Evolutionary conservation across 129 eudicot genomes (phyloP), one percentile per base, ranked within the genome.

Genomic region (Flaveria sonorensis): DNA sequence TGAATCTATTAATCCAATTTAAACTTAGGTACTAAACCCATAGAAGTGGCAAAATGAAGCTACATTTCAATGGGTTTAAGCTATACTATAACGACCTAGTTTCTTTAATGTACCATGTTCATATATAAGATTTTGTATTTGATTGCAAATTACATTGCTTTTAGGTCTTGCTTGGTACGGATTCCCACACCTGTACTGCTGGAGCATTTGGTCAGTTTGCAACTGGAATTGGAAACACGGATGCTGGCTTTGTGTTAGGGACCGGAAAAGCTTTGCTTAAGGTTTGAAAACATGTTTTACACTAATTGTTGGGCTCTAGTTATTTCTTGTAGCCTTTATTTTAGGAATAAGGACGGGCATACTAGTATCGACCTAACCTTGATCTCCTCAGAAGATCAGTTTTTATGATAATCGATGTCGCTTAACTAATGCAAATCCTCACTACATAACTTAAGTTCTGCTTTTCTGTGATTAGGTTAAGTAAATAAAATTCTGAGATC

Each of bases 141-240:
- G 5, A 14, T 78, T 43, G 40, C 50, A 20, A 60, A 57, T 50
- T 4, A 10, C 19, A 30, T 32, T 59, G 43, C 53, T 9, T 72
- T 76, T 77, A 94, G 99, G 97, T 94, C 65, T 82, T 94, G 86
- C 77, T 94, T 72, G 99, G 99, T 39, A 94, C 99, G 45, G 99
- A 94, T 76, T 94, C 99, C 10, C 99, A 94, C 84, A 94, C 99
- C 13, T 94, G 99, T 72, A 94, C 96, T 40, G 97, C 97, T n/a
- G 99, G 99, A 51, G 99, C 99, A 61, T 94, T 94, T 78, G 99
- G 99, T 57, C 99, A 94, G 80, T 94, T 94, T 73, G 96, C 99
- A 15, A 83, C 96, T 36, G 97, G 99, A 77, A 94, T 94, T 70
- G 99, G 99, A 48, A 91, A 81, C 68, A 94, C 99, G 14, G 99